Conservation (phyloP, 768 basidiomycete species). For the Russula ochroleuca region DNA sequence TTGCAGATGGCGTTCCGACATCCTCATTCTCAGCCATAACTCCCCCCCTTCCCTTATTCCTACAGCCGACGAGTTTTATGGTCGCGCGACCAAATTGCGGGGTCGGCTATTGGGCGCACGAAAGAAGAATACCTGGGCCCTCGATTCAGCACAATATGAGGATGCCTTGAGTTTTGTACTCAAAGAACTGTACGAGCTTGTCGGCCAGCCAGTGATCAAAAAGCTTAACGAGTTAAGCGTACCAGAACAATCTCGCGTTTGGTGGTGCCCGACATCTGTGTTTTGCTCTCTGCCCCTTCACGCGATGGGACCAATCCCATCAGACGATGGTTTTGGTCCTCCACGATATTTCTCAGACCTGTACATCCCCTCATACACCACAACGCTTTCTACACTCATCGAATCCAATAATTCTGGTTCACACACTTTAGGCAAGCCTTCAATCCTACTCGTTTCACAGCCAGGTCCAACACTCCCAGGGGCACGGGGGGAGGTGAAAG, state of each 20-base stretch:
- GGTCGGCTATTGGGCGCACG: background rate
- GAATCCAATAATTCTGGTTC: background rate
- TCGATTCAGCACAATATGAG: background rate
- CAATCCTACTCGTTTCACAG: slow-evolving; percentile 1
- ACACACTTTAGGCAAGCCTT: background rate
- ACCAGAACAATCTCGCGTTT: background rate
- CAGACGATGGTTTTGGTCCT: background rate
- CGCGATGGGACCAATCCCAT: slow-evolving; percentile 6
- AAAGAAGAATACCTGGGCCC: background rate
- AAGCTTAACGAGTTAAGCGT: background rate
- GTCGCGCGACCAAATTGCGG: background rate
- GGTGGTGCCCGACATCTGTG: background rate
- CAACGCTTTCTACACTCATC: background rate
- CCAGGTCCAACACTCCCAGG: background rate
- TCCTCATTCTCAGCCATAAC: too few relatives aligned
- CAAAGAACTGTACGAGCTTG: background rate
- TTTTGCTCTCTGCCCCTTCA: slow-evolving; percentile 1
- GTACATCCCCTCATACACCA: background rate
- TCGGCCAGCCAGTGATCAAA: background rate
- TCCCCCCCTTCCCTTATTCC: background rate
- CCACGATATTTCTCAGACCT: background rate
- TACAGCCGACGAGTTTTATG: background rate
- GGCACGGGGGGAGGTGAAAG: background rate
- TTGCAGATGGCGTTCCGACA: too few relatives aligned
- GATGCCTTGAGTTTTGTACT: background rate